Conservation (phyloP, 805 yeast genomes). For the Kuraishia cidri region DNA sequence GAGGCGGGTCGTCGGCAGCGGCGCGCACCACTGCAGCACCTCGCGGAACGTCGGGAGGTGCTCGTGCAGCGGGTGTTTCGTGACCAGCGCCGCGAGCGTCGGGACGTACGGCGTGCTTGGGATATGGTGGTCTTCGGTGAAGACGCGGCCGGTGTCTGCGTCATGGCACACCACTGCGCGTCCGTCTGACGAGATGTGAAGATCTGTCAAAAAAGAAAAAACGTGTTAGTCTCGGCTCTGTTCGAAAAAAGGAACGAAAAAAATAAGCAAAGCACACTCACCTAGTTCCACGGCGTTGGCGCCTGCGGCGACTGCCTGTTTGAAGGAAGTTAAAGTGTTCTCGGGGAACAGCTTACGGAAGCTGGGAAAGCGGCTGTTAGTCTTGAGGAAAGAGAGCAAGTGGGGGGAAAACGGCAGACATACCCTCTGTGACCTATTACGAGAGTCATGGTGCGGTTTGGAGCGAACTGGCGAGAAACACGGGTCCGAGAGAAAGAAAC, state of each 20-base stretch:
- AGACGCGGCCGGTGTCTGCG: constrained; percentile 18
- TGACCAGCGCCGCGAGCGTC: constrained; percentile 16
- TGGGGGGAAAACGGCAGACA: too few relatives aligned
- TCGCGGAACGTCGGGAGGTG: constrained; percentile 20
- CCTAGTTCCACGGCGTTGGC: constrained; percentile 20
- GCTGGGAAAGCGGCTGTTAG: too few relatives aligned
- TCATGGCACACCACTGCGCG: constrained; percentile 25
- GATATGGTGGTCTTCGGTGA: constrained; percentile 16
- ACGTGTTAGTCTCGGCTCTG: too few relatives aligned
- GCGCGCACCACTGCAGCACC: constrained; percentile 17
- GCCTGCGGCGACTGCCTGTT: constrained; percentile 22
- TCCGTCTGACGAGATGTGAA: constrained; percentile 24
- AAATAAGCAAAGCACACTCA: background rate
- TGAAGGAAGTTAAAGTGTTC: constrained; percentile 24
- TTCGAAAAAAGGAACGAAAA: background rate
- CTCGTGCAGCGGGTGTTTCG: constrained; percentile 20
- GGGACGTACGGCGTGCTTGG: constrained; percentile 15
- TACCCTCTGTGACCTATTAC: constrained; percentile 6
- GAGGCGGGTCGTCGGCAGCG: constrained; percentile 27
- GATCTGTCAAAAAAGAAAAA: too few relatives aligned
- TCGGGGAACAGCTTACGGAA: constrained; percentile 21
- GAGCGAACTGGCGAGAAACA: background rate
- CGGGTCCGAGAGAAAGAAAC: background rate
- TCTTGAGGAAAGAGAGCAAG: too few relatives aligned
- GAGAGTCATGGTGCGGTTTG: background rate